Evolutionary conservation across 495 filamentous ascomycete species (phyloP).

Genomic region (Entonaema liquescens): DNA sequence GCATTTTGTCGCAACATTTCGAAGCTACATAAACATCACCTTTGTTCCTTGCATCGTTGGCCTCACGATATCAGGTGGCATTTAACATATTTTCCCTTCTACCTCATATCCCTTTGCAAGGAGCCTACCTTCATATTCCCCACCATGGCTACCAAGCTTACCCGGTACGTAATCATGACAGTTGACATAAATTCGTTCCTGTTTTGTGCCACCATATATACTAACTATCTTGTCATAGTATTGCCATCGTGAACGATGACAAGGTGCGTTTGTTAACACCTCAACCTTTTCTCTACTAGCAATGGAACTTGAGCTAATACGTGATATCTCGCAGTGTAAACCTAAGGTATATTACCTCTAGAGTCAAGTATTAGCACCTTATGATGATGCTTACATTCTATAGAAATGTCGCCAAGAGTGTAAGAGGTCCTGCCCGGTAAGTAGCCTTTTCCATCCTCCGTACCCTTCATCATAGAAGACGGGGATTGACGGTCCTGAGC

Average conservation of each 20-base stretch:
- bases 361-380: neutral
- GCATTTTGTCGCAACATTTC: slow-evolving; percentile 36
- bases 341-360: slow-evolving; percentile 75
- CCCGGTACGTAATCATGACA: slow-evolving; percentile 41
- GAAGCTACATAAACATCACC: neutral
- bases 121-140: slow-evolving; percentile 25
- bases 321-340: slow-evolving; percentile 76
- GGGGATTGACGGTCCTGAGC: neutral
- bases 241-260: slow-evolving; percentile 97
- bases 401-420: slow-evolving; percentile 98
- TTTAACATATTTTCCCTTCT: neutral
- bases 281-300: neutral
- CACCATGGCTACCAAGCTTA: slow-evolving; percentile 52
- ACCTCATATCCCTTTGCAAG: slow-evolving; percentile 1
- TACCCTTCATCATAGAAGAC: neutral
- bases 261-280: slow-evolving; percentile 69
- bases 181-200: slow-evolving; percentile 7
- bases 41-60: slow-evolving; percentile 18
- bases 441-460: neutral
- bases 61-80: slow-evolving; percentile 15
- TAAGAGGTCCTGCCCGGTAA: slow-evolving; percentile 94
- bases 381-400: slow-evolving; percentile 18
- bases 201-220: slow-evolving; percentile 9
- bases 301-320: slow-evolving; percentile 24
- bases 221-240: slow-evolving; percentile 62